These are phyloP conservation scores for Trichoderma orchidacearum DNA, from an alignment of 495 filamentous ascomycete genomes.

Conservation along the genomic window DNA sequence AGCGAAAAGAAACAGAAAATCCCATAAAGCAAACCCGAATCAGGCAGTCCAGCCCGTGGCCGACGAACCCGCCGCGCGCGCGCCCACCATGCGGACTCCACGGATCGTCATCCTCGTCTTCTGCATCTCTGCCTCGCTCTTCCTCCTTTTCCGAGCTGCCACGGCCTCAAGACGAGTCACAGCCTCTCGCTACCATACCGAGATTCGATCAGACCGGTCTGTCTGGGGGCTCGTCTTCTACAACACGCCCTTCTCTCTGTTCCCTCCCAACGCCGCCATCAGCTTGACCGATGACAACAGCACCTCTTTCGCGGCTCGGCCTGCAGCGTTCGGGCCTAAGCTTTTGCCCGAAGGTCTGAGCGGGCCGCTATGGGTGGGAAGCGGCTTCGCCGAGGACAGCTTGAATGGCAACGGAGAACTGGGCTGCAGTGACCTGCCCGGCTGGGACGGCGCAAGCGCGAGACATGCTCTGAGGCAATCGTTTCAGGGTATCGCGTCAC, in stretches of 20 bases:
- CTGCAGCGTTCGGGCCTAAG: conserved; percentile 82
- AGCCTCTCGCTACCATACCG: conserved; percentile 4
- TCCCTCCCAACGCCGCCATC: conserved; percentile 88
- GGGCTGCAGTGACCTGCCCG: conserved; percentile 96
- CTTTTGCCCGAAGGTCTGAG: conserved; percentile 64
- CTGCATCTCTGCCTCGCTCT: conserved; percentile 31
- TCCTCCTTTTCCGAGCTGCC: conserved; percentile 31
- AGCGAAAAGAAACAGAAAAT: not conserved
- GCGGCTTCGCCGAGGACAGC: conserved; percentile 63
- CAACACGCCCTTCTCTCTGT: conserved; percentile 52
- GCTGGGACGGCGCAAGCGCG: conserved; percentile 54
- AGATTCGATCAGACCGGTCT: not conserved
- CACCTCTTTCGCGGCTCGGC: conserved; percentile 86
- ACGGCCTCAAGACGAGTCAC: conserved; percentile 14
- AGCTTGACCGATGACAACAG: conserved; percentile 96
- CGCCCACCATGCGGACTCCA: conserved; percentile 28
- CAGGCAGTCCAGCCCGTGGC: not conserved
- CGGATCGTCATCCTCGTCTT: conserved; percentile 30
- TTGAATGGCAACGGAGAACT: conserved; percentile 69
- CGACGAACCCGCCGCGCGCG: not conserved
- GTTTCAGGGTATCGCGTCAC: conserved; percentile 7
- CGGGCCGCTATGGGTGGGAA: conserved; percentile 80
- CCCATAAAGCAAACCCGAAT: not conserved
- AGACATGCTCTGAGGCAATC: conserved; percentile 13
- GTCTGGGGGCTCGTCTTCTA: conserved; percentile 29